Percentiles rank a stretch among this genome's conserved stretches.
Conservation (phyloP, 1,284 basidiomycete species). For the Ganoderma resinaceum region DNA sequence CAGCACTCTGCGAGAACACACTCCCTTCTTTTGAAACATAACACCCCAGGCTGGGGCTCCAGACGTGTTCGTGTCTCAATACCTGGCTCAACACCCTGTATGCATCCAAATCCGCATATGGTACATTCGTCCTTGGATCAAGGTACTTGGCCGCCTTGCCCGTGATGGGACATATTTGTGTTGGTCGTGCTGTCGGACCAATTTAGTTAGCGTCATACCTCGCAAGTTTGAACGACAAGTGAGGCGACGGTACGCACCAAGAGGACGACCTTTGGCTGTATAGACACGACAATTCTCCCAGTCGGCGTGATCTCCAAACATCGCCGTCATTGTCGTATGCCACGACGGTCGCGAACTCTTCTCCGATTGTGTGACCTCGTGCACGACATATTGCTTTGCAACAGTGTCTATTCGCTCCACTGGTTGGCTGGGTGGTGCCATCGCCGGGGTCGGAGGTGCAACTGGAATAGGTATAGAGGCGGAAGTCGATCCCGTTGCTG, state of each 20-base stretch:
- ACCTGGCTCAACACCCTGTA: constrained; percentile 67
- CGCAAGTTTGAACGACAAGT: background rate
- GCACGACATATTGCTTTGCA: constrained; percentile 68
- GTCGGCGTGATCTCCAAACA: constrained; percentile 78
- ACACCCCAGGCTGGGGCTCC: constrained; percentile 65
- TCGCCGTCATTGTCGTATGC: constrained; percentile 74
- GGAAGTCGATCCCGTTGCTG: background rate
- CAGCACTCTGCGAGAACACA: constrained; percentile 17
- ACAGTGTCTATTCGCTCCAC: constrained; percentile 52
- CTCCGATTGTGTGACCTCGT: constrained; percentile 60
- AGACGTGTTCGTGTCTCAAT: constrained; percentile 68
- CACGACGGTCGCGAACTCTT: constrained; percentile 60
- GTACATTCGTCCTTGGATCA: constrained; percentile 79
- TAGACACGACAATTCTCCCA: constrained; percentile 76
- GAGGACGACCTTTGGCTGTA: constrained; percentile 62
- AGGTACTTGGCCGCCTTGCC: constrained; percentile 71
- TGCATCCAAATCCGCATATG: constrained; percentile 75
- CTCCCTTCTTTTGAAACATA: constrained; percentile 45
- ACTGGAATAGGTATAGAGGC: constrained; percentile 19
- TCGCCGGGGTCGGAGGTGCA: constrained; percentile 27
- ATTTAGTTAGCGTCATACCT: background rate
- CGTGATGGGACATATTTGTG: constrained; percentile 68
- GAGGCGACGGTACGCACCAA: constrained; percentile 51
- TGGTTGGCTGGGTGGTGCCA: constrained; percentile 32
- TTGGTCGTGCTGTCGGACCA: constrained; percentile 57